Evolutionary conservation across 2,329 filamentous ascomycete species (phyloP).

Genomic region (Aspergillus sp.): DNA sequence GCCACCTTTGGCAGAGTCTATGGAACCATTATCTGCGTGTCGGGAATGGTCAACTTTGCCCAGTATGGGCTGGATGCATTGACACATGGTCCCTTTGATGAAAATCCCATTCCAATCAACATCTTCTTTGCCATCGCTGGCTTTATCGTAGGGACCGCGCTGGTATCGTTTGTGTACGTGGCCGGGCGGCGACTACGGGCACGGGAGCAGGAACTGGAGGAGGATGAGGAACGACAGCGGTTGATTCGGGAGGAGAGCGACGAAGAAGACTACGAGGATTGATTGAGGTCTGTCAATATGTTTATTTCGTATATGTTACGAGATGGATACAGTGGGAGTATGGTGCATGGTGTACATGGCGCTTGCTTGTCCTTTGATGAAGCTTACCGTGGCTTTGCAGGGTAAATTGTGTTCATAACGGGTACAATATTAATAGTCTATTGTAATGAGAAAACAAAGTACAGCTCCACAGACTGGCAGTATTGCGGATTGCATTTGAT

Average conservation of each 20-base stretch:
- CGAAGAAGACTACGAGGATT: neutral
- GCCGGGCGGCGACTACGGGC: constrained; percentile 21
- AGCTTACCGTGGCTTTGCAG: too few species aligned
- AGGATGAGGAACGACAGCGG: constrained; percentile 30
- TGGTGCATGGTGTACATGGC: too few species aligned
- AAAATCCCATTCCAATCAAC: constrained; percentile 78
- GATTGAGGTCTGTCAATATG: neutral
- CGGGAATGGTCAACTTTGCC: constrained; percentile 79
- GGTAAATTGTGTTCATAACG: too few species aligned
- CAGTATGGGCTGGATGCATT: constrained; percentile 78
- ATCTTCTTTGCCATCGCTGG: constrained; percentile 65
- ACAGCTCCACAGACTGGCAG: too few species aligned
- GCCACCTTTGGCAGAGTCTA: constrained; percentile 90
- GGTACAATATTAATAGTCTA: too few species aligned
- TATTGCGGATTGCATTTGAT: too few species aligned
- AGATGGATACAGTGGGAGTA: neutral
- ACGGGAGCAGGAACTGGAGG: constrained; percentile 11
- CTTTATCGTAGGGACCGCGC: constrained; percentile 62
- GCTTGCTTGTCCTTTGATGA: too few species aligned
- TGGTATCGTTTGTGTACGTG: constrained; percentile 66
- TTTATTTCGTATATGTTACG: neutral
- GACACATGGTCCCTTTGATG: constrained; percentile 70
- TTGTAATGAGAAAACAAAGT: too few species aligned
- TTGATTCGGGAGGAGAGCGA: constrained; percentile 27
- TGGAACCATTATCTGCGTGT: constrained; percentile 82